Conservation (phyloP, 2,329 filamentous ascomycete genomes). For the Mycosphaerella arachidis region DNA sequence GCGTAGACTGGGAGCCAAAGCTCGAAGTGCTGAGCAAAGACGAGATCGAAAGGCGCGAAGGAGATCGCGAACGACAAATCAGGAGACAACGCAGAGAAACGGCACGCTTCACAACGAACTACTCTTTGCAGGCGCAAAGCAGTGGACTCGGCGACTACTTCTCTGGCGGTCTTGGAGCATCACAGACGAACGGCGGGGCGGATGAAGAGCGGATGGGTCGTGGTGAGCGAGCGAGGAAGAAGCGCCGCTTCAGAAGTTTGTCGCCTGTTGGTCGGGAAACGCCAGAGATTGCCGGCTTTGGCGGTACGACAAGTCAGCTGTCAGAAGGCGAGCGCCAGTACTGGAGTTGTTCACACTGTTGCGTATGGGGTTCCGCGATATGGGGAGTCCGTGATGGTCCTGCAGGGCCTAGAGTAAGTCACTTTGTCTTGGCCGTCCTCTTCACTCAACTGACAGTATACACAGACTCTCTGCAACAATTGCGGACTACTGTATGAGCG, state of each 20-base stretch:
- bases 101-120: conserved; percentile 61
- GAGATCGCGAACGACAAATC: conserved; percentile 87
- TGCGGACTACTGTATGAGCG: conserved; percentile 87
- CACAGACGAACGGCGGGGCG: conserved; percentile 33
- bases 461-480: conserved; percentile 82
- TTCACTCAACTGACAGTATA: conserved; percentile 6
- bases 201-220: conserved; percentile 80
- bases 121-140: conserved; percentile 45
- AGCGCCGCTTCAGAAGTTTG: conserved; percentile 82
- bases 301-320: conserved; percentile 59
- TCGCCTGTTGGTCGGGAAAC: conserved; percentile 80
- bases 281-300: conserved; percentile 66
- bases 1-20: conserved; percentile 49
- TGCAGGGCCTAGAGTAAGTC: conserved; percentile 70
- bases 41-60: conserved; percentile 95
- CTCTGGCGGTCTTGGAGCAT: conserved; percentile 41
- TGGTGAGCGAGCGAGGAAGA: conserved; percentile 91
- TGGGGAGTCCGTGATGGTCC: conserved; percentile 96
- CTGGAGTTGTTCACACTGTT: conserved; percentile 87
- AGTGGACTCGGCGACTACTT: conserved; percentile 50
- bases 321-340: conserved; percentile 69
- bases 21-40: conserved; percentile 71
- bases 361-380: conserved; percentile 80
- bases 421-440: not conserved
- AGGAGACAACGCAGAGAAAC: conserved; percentile 83